Conservation (phyloP, 2,329 filamentous ascomycete species). For the Aplosporella prunicola region DNA sequence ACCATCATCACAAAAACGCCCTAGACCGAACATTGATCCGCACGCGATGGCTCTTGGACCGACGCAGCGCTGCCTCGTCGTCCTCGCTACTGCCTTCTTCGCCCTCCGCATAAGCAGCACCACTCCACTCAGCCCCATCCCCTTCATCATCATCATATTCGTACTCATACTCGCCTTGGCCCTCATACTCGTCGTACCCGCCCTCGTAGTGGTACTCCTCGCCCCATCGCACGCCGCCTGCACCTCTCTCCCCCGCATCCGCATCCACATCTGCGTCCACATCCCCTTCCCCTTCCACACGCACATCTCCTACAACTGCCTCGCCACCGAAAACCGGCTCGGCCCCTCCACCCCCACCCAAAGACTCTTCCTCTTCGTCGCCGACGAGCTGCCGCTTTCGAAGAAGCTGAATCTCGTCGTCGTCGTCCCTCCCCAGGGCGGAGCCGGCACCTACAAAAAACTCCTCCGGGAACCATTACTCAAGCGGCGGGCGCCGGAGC, state of each 20-base stretch:
- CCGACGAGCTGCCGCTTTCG: no score
- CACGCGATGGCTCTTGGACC: background rate
- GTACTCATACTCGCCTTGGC: background rate
- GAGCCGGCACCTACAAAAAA: constrained; percentile 12
- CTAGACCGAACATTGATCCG: constrained; percentile 3
- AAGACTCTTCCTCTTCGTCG: no score
- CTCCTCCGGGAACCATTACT: constrained; percentile 6
- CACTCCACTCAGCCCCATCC: constrained; percentile 7
- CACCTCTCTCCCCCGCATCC: constrained; percentile 1
- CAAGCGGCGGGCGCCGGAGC: background rate
- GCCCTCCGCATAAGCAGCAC: background rate
- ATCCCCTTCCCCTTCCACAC: background rate
- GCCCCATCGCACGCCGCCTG: background rate
- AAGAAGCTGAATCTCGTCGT: no score
- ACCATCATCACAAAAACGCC: constrained; percentile 8
- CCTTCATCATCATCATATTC: background rate
- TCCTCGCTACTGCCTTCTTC: background rate
- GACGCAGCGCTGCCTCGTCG: background rate
- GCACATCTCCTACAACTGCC: background rate
- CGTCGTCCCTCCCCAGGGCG: constrained; percentile 10
- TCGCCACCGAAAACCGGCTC: no score
- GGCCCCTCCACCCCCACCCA: no score
- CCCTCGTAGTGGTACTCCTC: background rate
- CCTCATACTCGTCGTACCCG: background rate
- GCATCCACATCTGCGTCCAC: background rate